phyloP scores from a whole-genome alignment of 306 rosid genomes.

The Castanea sativa region DNA sequence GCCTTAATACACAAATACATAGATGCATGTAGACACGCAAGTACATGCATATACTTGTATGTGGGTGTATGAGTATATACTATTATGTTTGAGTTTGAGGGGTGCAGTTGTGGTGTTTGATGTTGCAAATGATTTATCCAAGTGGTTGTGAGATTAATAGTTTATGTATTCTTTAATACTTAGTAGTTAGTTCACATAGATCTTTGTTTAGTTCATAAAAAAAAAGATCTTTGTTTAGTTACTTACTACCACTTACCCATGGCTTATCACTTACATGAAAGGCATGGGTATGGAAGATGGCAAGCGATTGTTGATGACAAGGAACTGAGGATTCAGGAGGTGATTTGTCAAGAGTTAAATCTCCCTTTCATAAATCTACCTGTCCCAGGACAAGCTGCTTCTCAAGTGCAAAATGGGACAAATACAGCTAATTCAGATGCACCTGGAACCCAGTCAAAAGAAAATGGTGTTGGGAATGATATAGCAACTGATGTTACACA shows the following conservation, averaged over 20 bases:
- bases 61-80: background rate
- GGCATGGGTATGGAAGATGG: constrained; percentile 99
- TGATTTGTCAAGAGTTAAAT: constrained; percentile 92
- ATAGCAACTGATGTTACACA: constrained; percentile 47
- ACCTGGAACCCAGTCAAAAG: constrained; percentile 51
- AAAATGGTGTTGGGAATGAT: constrained; percentile 61
- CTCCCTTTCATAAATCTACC: constrained; percentile 79
- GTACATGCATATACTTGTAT: background rate
- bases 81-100: background rate
- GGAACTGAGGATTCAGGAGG: constrained; percentile 83
- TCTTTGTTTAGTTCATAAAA: background rate
- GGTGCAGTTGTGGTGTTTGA: background rate
- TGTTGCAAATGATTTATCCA: constrained; percentile 8
- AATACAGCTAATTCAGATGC: constrained; percentile 43
- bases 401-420: constrained; percentile 63
- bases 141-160: constrained; percentile 12
- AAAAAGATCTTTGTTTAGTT: background rate
- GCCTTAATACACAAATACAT: background rate
- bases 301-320: constrained; percentile 96
- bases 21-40: background rate
- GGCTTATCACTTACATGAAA: constrained; percentile 9
- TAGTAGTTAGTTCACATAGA: background rate
- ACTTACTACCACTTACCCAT: background rate
- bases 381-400: constrained; percentile 56
- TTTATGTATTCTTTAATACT: background rate